These are phyloP conservation scores for Emericellopsis cladophorae DNA, from an alignment of 2,329 filamentous ascomycete genomes.

Conservation along the genomic window DNA sequence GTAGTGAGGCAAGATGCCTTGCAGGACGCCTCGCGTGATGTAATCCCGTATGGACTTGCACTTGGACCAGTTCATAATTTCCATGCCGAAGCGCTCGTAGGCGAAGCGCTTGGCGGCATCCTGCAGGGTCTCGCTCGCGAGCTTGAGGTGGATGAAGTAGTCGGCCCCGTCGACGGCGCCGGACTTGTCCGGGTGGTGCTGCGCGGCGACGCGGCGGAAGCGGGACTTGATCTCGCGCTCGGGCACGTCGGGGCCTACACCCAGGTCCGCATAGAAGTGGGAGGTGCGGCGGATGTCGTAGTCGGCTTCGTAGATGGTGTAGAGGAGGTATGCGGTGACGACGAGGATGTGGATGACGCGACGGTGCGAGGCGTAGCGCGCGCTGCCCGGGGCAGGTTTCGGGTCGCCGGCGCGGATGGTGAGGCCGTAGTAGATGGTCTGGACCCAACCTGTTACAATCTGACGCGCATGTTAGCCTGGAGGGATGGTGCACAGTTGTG, in stretches of 20 bases:
- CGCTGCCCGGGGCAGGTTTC: conserved; percentile 57
- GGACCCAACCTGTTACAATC: conserved; percentile 67
- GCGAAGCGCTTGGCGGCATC: conserved; percentile 69
- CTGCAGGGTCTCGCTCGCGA: conserved; percentile 70
- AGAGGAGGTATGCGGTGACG: conserved; percentile 71
- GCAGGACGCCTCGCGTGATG: conserved; percentile 50
- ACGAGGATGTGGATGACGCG: conserved; percentile 75
- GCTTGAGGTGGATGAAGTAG: conserved; percentile 71
- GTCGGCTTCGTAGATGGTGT: conserved; percentile 89
- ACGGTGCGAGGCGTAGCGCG: conserved; percentile 60
- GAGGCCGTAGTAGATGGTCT: conserved; percentile 74
- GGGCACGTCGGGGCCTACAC: conserved; percentile 52
- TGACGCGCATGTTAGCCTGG: conserved; percentile 20
- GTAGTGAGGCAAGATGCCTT: conserved; percentile 49
- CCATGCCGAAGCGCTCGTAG: conserved; percentile 79
- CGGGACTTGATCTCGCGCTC: conserved; percentile 72
- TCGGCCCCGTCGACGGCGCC: conserved; percentile 20
- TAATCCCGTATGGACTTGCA: conserved; percentile 62
- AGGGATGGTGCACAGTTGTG: background rate
- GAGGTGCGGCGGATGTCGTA: conserved; percentile 58
- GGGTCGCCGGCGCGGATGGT: conserved; percentile 83
- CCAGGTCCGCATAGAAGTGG: conserved; percentile 70
- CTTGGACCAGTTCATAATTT: conserved; percentile 51
- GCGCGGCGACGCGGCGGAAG: conserved; percentile 63
- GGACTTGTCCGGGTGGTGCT: conserved; percentile 78